phyloP scores from a whole-genome alignment of 2,329 filamentous ascomycete species.

The Fusarium sp. region DNA sequence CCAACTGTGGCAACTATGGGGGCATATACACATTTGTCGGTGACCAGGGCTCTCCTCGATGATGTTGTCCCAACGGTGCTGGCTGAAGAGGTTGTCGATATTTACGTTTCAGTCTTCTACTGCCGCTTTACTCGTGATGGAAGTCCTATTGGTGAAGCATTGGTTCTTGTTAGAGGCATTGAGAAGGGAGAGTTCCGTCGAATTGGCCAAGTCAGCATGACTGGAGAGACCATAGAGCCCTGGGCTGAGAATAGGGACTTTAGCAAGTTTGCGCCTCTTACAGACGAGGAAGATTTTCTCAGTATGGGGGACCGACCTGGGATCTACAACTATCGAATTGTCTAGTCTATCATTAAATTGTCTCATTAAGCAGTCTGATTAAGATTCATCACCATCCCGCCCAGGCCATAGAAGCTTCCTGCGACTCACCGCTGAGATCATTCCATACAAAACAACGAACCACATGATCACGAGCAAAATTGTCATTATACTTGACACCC shows the following conservation, averaged over 20 bases:
- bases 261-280: constrained; percentile 11
- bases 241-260: constrained; percentile 12
- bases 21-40: not conserved
- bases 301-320: not conserved
- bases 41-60: constrained; percentile 10
- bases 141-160: not conserved
- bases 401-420: constrained; percentile 41
- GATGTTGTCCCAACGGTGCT: not conserved
- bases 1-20: not conserved
- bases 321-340: constrained; percentile 22
- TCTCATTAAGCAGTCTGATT: not conserved
- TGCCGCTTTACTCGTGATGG: not conserved
- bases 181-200: constrained; percentile 27
- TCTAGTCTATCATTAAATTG: not conserved
- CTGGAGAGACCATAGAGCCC: not conserved
- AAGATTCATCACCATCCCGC: constrained; percentile 34
- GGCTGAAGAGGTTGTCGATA: not conserved
- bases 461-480: constrained; percentile 33
- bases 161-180: constrained; percentile 9
- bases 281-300: constrained; percentile 15
- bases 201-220: constrained; percentile 10
- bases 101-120: constrained; percentile 21
- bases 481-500: constrained; percentile 37
- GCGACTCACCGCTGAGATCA: constrained; percentile 27
- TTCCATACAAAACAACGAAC: constrained; percentile 36